Evolutionary conservation across 495 filamentous ascomycete species (phyloP).

Genomic region (Penicillium herquei): DNA sequence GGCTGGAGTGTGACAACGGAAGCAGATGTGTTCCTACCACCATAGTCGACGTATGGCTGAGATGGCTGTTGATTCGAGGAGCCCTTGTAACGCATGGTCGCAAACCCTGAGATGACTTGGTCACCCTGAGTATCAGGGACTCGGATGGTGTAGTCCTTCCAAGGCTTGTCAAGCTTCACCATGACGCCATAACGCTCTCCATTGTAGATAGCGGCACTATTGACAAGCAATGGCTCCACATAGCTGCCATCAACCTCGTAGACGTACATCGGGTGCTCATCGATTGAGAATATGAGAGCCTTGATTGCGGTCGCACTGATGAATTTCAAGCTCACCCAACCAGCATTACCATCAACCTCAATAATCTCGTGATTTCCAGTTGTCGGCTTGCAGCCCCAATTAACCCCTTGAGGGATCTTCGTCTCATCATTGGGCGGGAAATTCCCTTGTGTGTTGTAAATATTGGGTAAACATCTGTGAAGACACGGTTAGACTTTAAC

Average conservation of each 20-base stretch:
- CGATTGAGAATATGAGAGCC: constrained; percentile 40
- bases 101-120: constrained; percentile 34
- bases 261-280: constrained; percentile 40
- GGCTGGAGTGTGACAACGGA: constrained; percentile 34
- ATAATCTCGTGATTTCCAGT: constrained; percentile 35
- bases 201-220: constrained; percentile 29
- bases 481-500: neutral
- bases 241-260: constrained; percentile 43
- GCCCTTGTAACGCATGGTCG: constrained; percentile 30
- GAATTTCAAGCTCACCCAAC: constrained; percentile 50
- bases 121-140: constrained; percentile 31
- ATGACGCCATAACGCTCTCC: constrained; percentile 39
- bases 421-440: constrained; percentile 28
- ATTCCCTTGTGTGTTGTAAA: constrained; percentile 28
- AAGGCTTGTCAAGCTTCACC: constrained; percentile 35
- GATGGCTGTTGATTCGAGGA: constrained; percentile 11
- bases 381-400: constrained; percentile 41
- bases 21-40: constrained; percentile 30
- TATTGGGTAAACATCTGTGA: constrained; percentile 27
- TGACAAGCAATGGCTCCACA: constrained; percentile 32
- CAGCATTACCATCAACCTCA: constrained; percentile 27
- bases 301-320: constrained; percentile 42
- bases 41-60: constrained; percentile 38
- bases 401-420: constrained; percentile 35
- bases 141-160: constrained; percentile 33